Conservation (phyloP, 495 filamentous ascomycete genomes). For the Aspergillus kassunensis region DNA sequence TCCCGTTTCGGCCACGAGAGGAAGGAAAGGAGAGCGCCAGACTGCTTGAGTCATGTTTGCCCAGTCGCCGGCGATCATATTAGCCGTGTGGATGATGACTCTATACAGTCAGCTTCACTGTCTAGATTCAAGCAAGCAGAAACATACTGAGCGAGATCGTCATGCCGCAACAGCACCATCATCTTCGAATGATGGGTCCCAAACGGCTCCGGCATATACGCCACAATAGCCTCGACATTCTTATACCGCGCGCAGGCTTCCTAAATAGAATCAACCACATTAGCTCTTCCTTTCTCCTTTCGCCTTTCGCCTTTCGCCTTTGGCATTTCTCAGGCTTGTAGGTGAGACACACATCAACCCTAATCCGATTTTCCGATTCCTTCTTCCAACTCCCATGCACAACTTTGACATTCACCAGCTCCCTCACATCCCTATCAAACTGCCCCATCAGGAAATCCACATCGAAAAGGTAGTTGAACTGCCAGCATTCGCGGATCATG, state of each 20-base stretch:
- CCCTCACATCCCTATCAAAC: constrained; percentile 67
- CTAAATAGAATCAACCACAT: constrained; percentile 19
- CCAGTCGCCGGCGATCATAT: constrained; percentile 86
- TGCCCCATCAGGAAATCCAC: constrained; percentile 67
- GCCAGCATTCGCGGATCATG: constrained; percentile 80
- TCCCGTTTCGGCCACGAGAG: too few species aligned
- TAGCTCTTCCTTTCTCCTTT: not conserved
- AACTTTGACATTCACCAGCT: constrained; percentile 64
- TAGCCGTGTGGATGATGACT: constrained; percentile 82
- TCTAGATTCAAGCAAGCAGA: not conserved
- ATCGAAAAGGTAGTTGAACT: constrained; percentile 86
- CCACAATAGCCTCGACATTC: constrained; percentile 68
- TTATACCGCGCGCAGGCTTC: constrained; percentile 57
- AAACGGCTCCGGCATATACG: constrained; percentile 81
- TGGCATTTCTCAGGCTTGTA: not conserved
- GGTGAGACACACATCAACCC: constrained; percentile 53
- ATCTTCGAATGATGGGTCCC: constrained; percentile 89
- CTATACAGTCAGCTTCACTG: constrained; percentile 19
- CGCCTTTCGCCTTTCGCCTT: not conserved
- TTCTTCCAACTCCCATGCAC: constrained; percentile 86
- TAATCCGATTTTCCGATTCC: constrained; percentile 58
- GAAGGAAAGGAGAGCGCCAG: constrained; percentile 76
- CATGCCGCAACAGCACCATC: constrained; percentile 74
- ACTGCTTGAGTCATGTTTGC: constrained; percentile 79
- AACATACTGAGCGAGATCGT: constrained; percentile 64